Evolutionary conservation across 2,329 filamentous ascomycete species (phyloP).

Genomic region (Penicillium olsonii): DNA sequence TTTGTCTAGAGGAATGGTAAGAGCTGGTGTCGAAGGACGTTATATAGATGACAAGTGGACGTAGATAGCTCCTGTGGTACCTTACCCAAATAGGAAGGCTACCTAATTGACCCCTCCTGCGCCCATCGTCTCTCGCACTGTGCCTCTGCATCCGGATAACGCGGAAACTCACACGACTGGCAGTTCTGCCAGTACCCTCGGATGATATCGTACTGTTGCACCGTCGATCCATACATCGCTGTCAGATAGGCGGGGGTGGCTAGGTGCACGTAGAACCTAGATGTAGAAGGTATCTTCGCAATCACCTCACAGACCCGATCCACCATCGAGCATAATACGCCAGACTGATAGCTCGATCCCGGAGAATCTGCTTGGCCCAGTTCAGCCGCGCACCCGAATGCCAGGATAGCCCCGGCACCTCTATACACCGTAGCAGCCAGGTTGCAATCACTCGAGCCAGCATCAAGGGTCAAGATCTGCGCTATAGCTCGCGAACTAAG

Average conservation of each 20-base stretch:
- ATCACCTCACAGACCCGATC: constrained; percentile 40
- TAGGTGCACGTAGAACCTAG: constrained; percentile 44
- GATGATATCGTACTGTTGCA: constrained; percentile 37
- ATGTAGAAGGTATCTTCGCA: constrained; percentile 32
- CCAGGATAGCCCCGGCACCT: constrained; percentile 39
- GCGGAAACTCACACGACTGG: constrained; percentile 38
- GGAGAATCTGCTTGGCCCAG: neutral
- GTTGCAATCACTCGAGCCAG: constrained; percentile 15
- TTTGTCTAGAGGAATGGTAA: too few relatives aligned
- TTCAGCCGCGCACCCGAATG: constrained; percentile 22
- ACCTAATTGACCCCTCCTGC: constrained; percentile 24
- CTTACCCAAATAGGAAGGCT: constrained; percentile 26
- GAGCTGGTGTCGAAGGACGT: too few relatives aligned
- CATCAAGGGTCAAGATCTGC: constrained; percentile 21
- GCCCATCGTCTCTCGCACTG: too few relatives aligned
- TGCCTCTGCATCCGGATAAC: constrained; percentile 36
- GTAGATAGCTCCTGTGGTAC: constrained; percentile 20
- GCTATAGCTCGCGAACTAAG: constrained; percentile 19
- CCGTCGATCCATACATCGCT: constrained; percentile 37
- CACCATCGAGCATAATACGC: constrained; percentile 33
- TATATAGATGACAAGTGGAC: constrained; percentile 1
- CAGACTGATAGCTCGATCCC: constrained; percentile 5
- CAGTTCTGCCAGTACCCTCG: constrained; percentile 44
- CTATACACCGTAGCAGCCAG: constrained; percentile 36
- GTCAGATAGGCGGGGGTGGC: constrained; percentile 42